These are phyloP conservation scores for Leccinum truebloodii DNA, from an alignment of 768 basidiomycete species.

Conservation along the genomic window DNA sequence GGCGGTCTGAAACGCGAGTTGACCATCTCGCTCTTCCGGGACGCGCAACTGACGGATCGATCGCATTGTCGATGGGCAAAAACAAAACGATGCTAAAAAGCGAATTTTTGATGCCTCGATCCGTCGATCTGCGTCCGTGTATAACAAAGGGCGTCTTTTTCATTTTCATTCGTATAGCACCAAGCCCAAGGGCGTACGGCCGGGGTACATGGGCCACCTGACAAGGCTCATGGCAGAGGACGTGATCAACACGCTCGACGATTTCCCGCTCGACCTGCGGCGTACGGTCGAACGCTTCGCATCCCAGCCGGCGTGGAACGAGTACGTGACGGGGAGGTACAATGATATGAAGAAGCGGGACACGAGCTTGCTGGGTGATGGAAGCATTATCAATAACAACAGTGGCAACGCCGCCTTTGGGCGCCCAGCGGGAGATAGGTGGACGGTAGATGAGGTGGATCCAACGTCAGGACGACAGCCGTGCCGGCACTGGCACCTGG, in stretches of 20 bases:
- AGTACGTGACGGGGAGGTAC: slow-evolving; percentile 84
- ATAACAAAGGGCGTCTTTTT: too few relatives aligned
- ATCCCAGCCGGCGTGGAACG: slow-evolving; percentile 82
- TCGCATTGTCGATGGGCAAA: slow-evolving; percentile 85
- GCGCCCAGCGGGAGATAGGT: slow-evolving; percentile 39
- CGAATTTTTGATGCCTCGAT: slow-evolving; percentile 32
- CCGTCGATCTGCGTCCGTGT: not conserved
- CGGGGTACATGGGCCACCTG: slow-evolving; percentile 97
- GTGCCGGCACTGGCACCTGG: slow-evolving; percentile 9
- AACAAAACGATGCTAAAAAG: slow-evolving; percentile 75
- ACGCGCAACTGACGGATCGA: slow-evolving; percentile 75
- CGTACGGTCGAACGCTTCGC: slow-evolving; percentile 63
- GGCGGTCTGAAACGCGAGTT: slow-evolving; percentile 84
- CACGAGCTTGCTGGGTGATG: slow-evolving; percentile 78
- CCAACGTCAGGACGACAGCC: slow-evolving; percentile 31
- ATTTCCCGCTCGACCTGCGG: slow-evolving; percentile 80
- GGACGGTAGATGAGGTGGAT: slow-evolving; percentile 74
- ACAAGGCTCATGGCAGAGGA: slow-evolving; percentile 89
- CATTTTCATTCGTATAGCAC: slow-evolving; percentile 38
- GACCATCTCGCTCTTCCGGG: slow-evolving; percentile 78
- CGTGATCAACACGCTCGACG: slow-evolving; percentile 83
- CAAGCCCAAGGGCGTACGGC: slow-evolving; percentile 73
- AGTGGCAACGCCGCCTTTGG: too few relatives aligned
- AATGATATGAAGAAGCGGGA: slow-evolving; percentile 86
- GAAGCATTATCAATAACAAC: slow-evolving; percentile 55